phyloP scores from a whole-genome alignment of 176 grass and related monocot species.

The Oryza brachyantha region DNA sequence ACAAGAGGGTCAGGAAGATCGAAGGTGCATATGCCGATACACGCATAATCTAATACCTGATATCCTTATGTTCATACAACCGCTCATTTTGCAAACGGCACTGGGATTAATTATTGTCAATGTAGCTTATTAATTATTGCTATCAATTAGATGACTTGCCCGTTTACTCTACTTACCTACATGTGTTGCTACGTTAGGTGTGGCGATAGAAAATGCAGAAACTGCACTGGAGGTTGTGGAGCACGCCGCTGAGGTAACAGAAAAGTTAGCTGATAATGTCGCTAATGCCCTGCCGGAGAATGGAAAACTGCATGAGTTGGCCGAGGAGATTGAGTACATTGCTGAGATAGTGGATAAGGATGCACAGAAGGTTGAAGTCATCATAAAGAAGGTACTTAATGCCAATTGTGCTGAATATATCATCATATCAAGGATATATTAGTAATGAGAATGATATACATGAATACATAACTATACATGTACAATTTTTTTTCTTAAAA shows the following conservation, averaged over 20 bases:
- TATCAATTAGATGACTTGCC: not conserved
- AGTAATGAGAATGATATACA: not conserved
- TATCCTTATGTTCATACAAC: not conserved
- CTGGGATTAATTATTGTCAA: not conserved
- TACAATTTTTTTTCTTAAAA: too few species aligned
- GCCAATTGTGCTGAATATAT: not conserved
- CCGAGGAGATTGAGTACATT: conserved; percentile 61
- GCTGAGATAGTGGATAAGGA: conserved; percentile 66
- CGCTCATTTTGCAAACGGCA: not conserved
- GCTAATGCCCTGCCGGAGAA: conserved; percentile 46
- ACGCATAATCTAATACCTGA: not conserved
- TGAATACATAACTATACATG: not conserved
- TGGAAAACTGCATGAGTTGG: conserved; percentile 38
- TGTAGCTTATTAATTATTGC: not conserved
- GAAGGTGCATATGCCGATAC: conserved; percentile 56
- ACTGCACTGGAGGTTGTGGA: conserved; percentile 56
- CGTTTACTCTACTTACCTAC: not conserved
- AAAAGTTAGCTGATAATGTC: conserved; percentile 57
- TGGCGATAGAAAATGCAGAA: conserved; percentile 41
- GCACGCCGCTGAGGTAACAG: conserved; percentile 55
- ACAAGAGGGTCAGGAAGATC: conserved; percentile 37
- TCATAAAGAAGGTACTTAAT: conserved; percentile 70
- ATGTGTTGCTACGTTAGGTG: conserved; percentile 44
- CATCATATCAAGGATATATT: not conserved
- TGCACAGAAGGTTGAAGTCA: conserved; percentile 60